Percentiles rank a stretch among this genome's conserved stretches.
Evolutionary conservation across 2,329 filamentous ascomycete genomes (phyloP).

Genomic region (Colletotrichum salicis): DNA sequence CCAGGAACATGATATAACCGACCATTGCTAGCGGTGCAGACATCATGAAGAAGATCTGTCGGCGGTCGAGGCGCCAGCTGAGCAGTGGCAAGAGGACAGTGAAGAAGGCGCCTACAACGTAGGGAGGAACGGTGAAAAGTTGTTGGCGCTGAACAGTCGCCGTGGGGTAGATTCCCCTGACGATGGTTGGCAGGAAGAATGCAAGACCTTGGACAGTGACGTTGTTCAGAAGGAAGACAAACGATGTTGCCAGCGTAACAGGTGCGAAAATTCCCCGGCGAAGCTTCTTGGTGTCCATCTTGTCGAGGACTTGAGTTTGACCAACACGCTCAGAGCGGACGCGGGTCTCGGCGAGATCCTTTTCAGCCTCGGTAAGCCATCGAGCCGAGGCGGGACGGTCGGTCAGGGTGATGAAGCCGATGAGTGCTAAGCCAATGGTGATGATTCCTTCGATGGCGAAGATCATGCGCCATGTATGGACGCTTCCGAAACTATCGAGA

Average conservation of each 20-base stretch:
- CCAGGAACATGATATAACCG: conserved; percentile 74
- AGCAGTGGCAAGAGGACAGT: conserved; percentile 66
- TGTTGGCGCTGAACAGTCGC: conserved; percentile 69
- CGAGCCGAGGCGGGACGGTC: conserved; percentile 72
- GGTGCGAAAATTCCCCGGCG: conserved; percentile 69
- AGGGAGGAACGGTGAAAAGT: conserved; percentile 73
- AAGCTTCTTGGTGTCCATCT: conserved; percentile 66
- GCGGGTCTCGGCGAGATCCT: conserved; percentile 69
- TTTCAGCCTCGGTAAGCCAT: conserved; percentile 74
- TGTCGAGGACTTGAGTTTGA: conserved; percentile 69
- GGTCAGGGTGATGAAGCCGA: conserved; percentile 71
- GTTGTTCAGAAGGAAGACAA: conserved; percentile 73
- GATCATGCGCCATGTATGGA: conserved; percentile 75
- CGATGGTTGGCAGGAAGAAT: conserved; percentile 75
- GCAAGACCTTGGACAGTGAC: conserved; percentile 74
- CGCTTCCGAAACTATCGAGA: conserved; percentile 64
- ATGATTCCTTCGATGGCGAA: conserved; percentile 78
- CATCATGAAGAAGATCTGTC: conserved; percentile 66
- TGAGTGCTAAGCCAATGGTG: conserved; percentile 59
- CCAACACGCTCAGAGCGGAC: conserved; percentile 69
- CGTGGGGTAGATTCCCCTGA: conserved; percentile 70
- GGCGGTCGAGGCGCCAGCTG: conserved; percentile 65
- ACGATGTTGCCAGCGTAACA: conserved; percentile 62
- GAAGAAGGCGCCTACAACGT: conserved; percentile 71
- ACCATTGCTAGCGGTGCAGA: conserved; percentile 67